These are phyloP conservation scores for Elymus sibiricus DNA, from an alignment of 176 grass and related monocot species.

Conservation along the genomic window DNA sequence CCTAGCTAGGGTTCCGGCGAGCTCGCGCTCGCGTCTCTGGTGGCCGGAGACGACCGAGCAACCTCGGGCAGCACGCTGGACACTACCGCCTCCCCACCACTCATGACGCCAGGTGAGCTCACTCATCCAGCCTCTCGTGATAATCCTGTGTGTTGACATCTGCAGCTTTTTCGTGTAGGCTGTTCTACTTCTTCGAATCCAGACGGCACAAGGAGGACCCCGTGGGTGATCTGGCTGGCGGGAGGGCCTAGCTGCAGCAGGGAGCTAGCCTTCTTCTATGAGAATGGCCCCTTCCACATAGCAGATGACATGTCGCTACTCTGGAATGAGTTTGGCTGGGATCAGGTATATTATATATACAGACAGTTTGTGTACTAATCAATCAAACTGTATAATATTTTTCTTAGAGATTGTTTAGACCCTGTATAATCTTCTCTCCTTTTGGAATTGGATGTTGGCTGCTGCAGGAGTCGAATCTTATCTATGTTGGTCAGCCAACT, in stretches of 20 bases:
- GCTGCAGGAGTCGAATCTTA: conserved; percentile 69
- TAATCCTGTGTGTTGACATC: too few species aligned
- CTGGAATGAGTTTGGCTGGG: conserved; percentile 90
- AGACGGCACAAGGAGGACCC: conserved; percentile 54
- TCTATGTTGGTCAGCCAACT: conserved; percentile 88
- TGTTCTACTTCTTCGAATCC: conserved; percentile 95
- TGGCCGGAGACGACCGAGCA: too few species aligned
- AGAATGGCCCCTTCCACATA: conserved; percentile 78
- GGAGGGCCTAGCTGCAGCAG: conserved; percentile 88
- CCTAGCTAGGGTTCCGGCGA: too few species aligned
- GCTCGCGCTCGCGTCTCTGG: too few species aligned
- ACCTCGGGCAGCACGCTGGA: too few species aligned
- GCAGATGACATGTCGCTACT: conserved; percentile 66
- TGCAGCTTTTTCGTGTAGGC: conserved; percentile 27
- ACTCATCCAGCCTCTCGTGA: too few species aligned
- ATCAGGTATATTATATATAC: conserved; percentile 44
- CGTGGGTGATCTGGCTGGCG: conserved; percentile 84
- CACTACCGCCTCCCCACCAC: too few species aligned
- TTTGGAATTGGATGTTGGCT: background rate
- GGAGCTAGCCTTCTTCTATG: conserved; percentile 86
- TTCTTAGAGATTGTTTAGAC: background rate
- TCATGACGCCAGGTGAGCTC: too few species aligned
- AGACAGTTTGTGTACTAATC: background rate
- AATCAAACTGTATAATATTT: background rate
- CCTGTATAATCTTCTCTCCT: background rate